Conservation (phyloP, 202 grass and related monocot species). For the Saccharum hybrid region DNA sequence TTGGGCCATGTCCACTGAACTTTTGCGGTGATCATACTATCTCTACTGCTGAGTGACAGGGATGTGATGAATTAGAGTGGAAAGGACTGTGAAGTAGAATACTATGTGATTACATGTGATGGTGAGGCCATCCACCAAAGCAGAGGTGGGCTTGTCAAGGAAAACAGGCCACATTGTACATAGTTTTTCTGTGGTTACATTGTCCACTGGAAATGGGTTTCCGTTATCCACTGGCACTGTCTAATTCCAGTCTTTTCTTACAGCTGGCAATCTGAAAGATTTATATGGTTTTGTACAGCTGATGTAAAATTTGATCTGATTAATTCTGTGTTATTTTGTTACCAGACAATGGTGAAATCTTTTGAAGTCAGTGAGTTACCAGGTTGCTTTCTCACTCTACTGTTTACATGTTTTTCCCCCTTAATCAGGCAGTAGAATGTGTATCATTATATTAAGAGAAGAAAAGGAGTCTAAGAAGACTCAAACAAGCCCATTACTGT, state of each 20-base stretch:
- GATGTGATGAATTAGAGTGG: not conserved
- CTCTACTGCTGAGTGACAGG: not conserved
- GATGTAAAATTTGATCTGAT: conserved; percentile 20
- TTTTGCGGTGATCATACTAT: not conserved
- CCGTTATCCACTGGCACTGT: not conserved
- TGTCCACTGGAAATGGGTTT: not conserved
- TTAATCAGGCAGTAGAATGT: not conserved
- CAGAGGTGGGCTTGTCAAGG: not conserved
- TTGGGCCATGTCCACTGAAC: not conserved
- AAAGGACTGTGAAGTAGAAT: not conserved
- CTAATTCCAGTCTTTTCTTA: not conserved
- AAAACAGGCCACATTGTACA: not conserved
- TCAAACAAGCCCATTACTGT: not conserved
- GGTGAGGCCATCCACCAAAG: not conserved
- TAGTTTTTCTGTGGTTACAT: not conserved
- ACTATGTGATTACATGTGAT: conserved; percentile 13
- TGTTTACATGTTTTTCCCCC: not conserved
- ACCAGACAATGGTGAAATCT: conserved; percentile 88
- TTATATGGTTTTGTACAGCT: conserved; percentile 5
- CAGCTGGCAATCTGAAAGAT: not conserved
- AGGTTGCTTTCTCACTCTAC: conserved; percentile 45
- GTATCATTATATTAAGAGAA: not conserved
- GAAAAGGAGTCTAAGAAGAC: not conserved
- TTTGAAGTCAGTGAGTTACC: conserved; percentile 89
- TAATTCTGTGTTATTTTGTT: conserved; percentile 40